Percentiles rank a stretch among this genome's conserved stretches.
Evolutionary conservation across 192 early-diverging fungal species (phyloP).

Genomic region (Coemansia sp.): DNA sequence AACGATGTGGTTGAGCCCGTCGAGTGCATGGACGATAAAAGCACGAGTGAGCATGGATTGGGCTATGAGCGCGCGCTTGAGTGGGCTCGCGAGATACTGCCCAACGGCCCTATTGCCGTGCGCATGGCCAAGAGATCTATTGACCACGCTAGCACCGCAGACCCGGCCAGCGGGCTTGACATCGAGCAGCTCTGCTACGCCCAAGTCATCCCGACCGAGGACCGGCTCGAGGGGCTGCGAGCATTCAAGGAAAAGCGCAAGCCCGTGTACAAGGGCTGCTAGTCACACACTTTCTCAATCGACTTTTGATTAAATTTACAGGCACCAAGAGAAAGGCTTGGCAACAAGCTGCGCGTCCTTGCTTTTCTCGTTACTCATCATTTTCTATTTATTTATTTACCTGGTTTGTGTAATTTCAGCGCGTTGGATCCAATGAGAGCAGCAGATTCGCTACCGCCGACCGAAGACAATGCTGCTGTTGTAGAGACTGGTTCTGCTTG

Average conservation of each 20-base stretch:
- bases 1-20: constrained; percentile 57
- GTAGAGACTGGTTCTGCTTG: neutral
- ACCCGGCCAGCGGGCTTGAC: constrained; percentile 84
- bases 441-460: neutral
- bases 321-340: too few species aligned
- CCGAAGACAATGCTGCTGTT: neutral
- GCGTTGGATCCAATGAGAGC: neutral
- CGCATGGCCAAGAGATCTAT: constrained; percentile 93
- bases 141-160: constrained; percentile 77
- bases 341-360: too few species aligned
- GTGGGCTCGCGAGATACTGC: constrained; percentile 78
- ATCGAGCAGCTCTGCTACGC: constrained; percentile 96
- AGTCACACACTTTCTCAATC: constrained; percentile 18
- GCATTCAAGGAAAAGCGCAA: constrained; percentile 85
- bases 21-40: constrained; percentile 23
- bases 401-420: neutral
- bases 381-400: neutral
- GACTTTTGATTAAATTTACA: too few species aligned
- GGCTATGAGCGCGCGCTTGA: constrained; percentile 73
- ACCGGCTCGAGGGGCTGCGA: constrained; percentile 85
- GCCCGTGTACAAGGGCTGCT: constrained; percentile 78
- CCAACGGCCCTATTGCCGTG: constrained; percentile 84
- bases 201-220: constrained; percentile 92
- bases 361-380: neutral
- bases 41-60: constrained; percentile 28